Base-by-base conservation (phyloP, 306 rosid genomes). In the Sicyos edulis region DNA sequence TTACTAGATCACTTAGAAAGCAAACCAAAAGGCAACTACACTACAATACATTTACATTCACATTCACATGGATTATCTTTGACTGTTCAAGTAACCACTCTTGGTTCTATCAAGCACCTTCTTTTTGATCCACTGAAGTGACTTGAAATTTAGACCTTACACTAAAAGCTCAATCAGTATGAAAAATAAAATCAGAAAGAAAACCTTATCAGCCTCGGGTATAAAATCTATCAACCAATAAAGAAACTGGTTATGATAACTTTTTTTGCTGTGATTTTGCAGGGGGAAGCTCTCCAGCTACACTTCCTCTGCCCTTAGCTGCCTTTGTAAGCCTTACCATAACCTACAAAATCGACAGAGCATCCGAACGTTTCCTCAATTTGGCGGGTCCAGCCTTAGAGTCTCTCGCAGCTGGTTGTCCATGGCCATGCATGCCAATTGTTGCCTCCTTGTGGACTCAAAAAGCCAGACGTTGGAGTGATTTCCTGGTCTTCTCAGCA, bases 381-480 rank as follows among this genome's bases (percentile, higher is more conserved):
- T 84, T 93, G 86, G 99, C 91, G 60, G 96, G 95, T 75, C 99
- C 93, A 51, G 85, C 97, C 64, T 80, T 93, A 83, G 97, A 91
- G 86, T 76, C 82, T 80, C 91, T 93, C 45, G 96, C 99, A 34
- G 97, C 97, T 17, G 96, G 96, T 65, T 91, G 97, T 78, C 96
- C 97, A 5, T 93, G 99, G 97, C 99, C 99, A 78, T 91, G 97
- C 79, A 93, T 93, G 99, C 92, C 99, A 54, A 89, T 93, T 62
- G 99, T 93, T 61, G 91, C 97, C 66, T 93, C 99, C 82, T 87
- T 93, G 42, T 93, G 99, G 99, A 89, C 97, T 63, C 99, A 86
- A 82, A 93, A 91, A 82, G 99, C 97, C 24, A 93, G 83, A 79
- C 87, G 95, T 44, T 91, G 97, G 99, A 87, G 84, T 19, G 99